Conservation (phyloP, 768 basidiomycete species). For the Coprinopsis sp. region DNA sequence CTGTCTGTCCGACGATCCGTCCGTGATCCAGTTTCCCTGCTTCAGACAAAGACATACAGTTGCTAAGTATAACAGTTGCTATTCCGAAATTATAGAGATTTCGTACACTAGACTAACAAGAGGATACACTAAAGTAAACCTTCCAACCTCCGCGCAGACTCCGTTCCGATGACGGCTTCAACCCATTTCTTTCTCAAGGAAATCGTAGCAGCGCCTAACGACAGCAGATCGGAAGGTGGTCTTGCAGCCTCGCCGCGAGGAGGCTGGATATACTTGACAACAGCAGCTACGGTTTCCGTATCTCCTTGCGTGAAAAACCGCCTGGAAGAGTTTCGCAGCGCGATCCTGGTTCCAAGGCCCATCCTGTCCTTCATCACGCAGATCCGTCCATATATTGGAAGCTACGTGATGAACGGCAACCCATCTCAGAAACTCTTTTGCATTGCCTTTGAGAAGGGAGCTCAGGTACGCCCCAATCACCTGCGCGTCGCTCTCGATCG, state of each 20-base stretch:
- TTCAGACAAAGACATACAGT: too few relatives aligned
- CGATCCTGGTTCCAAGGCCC: constrained; percentile 26
- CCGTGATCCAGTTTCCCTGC: too few relatives aligned
- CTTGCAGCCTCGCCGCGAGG: constrained; percentile 26
- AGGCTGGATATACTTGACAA: constrained; percentile 56
- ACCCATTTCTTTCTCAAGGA: constrained; percentile 21
- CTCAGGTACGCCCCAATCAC: constrained; percentile 62
- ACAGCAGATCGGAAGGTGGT: constrained; percentile 51
- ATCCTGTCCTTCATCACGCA: constrained; percentile 23
- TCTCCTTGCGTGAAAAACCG: constrained; percentile 49
- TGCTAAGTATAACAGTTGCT: neutral
- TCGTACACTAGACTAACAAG: constrained; percentile 2
- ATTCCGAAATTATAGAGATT: neutral
- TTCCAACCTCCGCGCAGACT: constrained; percentile 8
- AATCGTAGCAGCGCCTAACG: constrained; percentile 20
- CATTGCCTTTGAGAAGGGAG: constrained; percentile 41
- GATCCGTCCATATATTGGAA: constrained; percentile 67
- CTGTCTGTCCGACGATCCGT: too few relatives aligned
- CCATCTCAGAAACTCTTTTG: constrained; percentile 57
- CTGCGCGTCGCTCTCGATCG: constrained; percentile 58
- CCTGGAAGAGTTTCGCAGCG: constrained; percentile 44
- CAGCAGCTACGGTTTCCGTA: constrained; percentile 41
- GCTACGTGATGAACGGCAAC: constrained; percentile 80
- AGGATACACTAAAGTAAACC: constrained; percentile 9
- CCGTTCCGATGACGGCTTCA: constrained; percentile 13